Percentiles rank a stretch among this genome's conserved stretches.
These are phyloP conservation scores for Paraleonurus japonicus DNA, from an alignment of 257 asterid genomes.

Conservation along the genomic window DNA sequence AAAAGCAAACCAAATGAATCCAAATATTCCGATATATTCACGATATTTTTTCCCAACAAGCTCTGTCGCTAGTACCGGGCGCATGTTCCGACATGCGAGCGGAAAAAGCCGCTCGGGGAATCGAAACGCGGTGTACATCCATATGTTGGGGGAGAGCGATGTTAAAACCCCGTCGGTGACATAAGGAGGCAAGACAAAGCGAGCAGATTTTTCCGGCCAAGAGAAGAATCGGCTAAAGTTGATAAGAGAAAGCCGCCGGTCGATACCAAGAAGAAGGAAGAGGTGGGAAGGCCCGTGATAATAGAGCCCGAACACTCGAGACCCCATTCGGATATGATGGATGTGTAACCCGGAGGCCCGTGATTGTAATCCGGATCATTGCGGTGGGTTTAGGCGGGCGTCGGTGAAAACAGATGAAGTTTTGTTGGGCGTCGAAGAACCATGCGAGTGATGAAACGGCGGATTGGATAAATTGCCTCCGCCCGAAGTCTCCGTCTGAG, in stretches of 20 bases:
- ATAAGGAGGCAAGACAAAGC: constrained; percentile 40
- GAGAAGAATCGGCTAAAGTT: constrained; percentile 53
- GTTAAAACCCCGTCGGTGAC: constrained; percentile 52
- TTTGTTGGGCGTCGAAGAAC: constrained; percentile 69
- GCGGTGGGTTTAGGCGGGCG: constrained; percentile 52
- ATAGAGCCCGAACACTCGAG: constrained; percentile 53
- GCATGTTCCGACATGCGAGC: constrained; percentile 53
- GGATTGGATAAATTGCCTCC: constrained; percentile 52
- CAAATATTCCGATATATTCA: constrained; percentile 45
- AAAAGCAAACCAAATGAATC: constrained; percentile 50
- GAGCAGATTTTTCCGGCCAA: constrained; percentile 65
- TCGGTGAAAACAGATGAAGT: constrained; percentile 65
- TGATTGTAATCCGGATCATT: neutral
- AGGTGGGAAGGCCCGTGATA: constrained; percentile 53
- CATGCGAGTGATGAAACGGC: constrained; percentile 53
- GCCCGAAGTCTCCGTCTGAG: constrained; percentile 55
- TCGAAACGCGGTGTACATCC: constrained; percentile 43
- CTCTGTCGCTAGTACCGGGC: constrained; percentile 59
- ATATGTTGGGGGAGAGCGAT: constrained; percentile 38
- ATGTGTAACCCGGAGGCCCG: constrained; percentile 42
- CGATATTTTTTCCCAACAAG: constrained; percentile 64
- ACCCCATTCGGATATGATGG: constrained; percentile 67
- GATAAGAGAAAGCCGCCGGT: constrained; percentile 59
- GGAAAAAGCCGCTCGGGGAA: constrained; percentile 48
- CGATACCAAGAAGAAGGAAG: constrained; percentile 58